Evolutionary conservation across 371 early-diverging fungal genomes (phyloP), one percentile per base, ranked within the genome.

Genomic region (Dentiscutata heterogama): DNA sequence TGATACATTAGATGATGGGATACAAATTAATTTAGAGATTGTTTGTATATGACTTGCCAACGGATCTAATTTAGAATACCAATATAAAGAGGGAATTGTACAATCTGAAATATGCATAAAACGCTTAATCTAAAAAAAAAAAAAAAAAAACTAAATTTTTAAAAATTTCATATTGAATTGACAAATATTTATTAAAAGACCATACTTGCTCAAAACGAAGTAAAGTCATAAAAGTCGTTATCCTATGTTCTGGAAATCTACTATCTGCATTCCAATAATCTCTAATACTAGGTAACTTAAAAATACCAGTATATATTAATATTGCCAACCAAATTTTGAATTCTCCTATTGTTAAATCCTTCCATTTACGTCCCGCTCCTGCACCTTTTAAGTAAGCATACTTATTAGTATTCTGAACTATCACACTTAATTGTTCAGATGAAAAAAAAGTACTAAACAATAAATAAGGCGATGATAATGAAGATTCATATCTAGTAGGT

Each of bases 11-110:
- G 78, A 71, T n/a, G 58, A 56, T 7, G 83, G 85, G 56, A 67
- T 39, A 63, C 77, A 83, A 27, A 80, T 51, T 64, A 31, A 51
- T 75, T 80, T 68, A 18, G 72, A 80, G 18, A 63, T 71, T 13
- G 14, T 78, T 22, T 73, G 72, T 46, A 83, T 58, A 39, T 82
- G 39, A 82, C 29, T 56, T 46, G 81, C 61, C 35, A 85, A 77
- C 22, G 83, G 83, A 64, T 82, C 74, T 27, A 85, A 29, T 56
- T 85, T 85, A 56, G 68, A 77, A 68, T 67, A 82, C 53, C 75
- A 85, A 53, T 22, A 35, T 8, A 25, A 35, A 64, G 13, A 63
- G 4, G 20, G 10, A 31, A 63, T 29, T 16, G 22, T 27, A 29
- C 58, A 18, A 25, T 39, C 54, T 39, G 61, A 63, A 51, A 56